Evolutionary conservation across 169 alveolate species (phyloP), one percentile per base, ranked within the genome.

Genomic region (Eimeria brunetti): DNA sequence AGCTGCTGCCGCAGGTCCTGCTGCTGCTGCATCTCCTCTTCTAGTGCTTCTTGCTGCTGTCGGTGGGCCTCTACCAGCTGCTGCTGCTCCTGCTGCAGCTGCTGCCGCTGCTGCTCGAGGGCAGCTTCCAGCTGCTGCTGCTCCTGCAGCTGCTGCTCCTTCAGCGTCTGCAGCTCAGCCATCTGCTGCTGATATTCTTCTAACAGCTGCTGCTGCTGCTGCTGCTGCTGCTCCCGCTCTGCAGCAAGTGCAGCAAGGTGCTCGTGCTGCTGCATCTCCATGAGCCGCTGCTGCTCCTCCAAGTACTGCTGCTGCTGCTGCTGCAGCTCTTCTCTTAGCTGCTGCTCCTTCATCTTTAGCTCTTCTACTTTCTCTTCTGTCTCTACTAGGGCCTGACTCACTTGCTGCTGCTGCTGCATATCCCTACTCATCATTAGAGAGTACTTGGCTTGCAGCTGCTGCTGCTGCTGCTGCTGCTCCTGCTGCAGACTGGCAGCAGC

Each of bases 401-500:
- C 60, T n/a, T 80, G 64, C 69, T 80, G 89, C 89, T 80, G 64
- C 69, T 80, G 89, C 89, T 27, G 27, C 44, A 80, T 24, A 41
- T 44, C 41, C 14, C 71, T 80, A 16, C 60, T 9, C 44, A 80
- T 33, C 38, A 24, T n/a, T 27, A 46, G 36, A 27, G 89, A 22
- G 49, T 80, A 44, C 49, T 51, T 44, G 5, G 33, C 71, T 41
- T 33, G 60, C 30, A 80, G 64, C 89, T 80, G 51, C 46, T 80
- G 89, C 89, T 80, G 89, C 89, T 80, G 71, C 44, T 80, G 38
- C 69, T 80, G 89, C 69, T 80, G 89, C 89, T 80, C 69, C 64
- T 46, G 89, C 67, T 80, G 89, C 89, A 80, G 46, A 46, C 49
- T 80, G 89, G 69, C 64, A 24, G 69, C 69, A n/a, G 89, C 89